Base-by-base conservation (phyloP, 2,329 filamentous ascomycete genomes). In the Phaeosphaeria sp. region DNA sequence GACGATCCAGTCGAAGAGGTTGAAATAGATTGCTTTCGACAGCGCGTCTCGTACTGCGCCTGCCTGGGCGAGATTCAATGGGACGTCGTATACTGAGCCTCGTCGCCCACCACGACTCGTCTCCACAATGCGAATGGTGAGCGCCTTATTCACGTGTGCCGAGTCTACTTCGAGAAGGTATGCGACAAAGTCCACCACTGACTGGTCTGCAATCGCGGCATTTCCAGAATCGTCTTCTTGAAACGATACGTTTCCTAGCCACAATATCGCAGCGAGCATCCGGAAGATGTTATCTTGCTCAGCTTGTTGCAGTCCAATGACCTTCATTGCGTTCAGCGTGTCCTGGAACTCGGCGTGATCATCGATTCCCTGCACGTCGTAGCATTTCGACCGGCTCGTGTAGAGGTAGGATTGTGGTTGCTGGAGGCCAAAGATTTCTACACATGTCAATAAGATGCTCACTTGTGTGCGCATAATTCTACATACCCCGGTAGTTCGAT, bases 1-100 rank as follows among this genome's bases (percentile, higher is more conserved):
- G 20, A 98, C 93, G 64, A 99, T 98, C 95, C 95, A 99, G 78
- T 99, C 94, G 70, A 99, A 99, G 53, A 99, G 86, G 74, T 97
- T 97, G 83, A 91, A 91, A 79, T 99, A 99, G 56, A 99, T 93
- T n/a, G 89, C 93, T 83, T 95, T 98, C 59, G 94, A 87, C 50
- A 99, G 81, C 11, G 93, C 95, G 79, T 99, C 95, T 65, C 93
- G 87, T 7, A 96, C 96, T 27, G 95, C 88, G 40, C 83, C 84
- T 24, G 95, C 95, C 78, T 98, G 95, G 1, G 93, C 86, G 2
- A 89, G 87, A 78, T 99, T 98, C 63, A 96, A 84, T 0, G 93
- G 94, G 3, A 89, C 87, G 63, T 90, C 87, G 67, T 90, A 90
- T 2, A 89, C 80, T 1, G 87, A 90, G 3, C 88, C 88, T 78